Base-by-base conservation (phyloP, 179 eudicot genomes). In the Drosera spatulata region DNA sequence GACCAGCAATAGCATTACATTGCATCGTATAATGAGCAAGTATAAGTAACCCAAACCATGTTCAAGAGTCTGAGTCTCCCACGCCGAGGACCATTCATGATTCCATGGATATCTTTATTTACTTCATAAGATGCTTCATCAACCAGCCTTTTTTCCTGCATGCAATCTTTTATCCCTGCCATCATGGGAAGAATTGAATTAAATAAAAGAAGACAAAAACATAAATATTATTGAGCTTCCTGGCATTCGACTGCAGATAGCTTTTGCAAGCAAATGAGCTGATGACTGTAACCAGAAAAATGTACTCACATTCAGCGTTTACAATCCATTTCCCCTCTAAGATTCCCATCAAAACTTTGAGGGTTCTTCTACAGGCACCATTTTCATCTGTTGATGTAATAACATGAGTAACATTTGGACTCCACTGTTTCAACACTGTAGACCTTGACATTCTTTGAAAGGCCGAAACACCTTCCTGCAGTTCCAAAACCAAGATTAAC, bases 301-400 rank as follows among this genome's bases (percentile, higher is more conserved):
- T 51, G 40, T 60, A 79, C 96, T 82, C 22, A 88, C 95, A 88
- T 56, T 77, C 81, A 43, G 72, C 64, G 62, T 55, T 78, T 40
- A 94, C 71, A 47, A 94, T 83, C 99, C 99, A 94, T 78, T 83
- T 86, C 59, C 99, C 99, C 77, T 87, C 94, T 59, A 89, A 75
- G 66, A 90, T 81, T 12, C 91, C 99, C 94, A 86, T 85, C 79
- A 94, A 62, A 69, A 84, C 73, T 72, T 94, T 94, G 55, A 94
- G 82, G 48, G 99, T 94, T 69, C 99, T 82, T 81, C 75, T 83
- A 75, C 94, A 86, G 43, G 94, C 91, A 55, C 81, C 84, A 75
- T 85, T 85, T 63, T 80, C 88, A 64, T 83, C 77, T 7, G 82
- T 77, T 12, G 99, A 81, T 71, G 95, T 91, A 69, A 94, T 74